Evolutionary conservation across 805 yeast genomes (phyloP), one percentile per base, ranked within the genome.

Genomic region (Lipomyces kockii): DNA sequence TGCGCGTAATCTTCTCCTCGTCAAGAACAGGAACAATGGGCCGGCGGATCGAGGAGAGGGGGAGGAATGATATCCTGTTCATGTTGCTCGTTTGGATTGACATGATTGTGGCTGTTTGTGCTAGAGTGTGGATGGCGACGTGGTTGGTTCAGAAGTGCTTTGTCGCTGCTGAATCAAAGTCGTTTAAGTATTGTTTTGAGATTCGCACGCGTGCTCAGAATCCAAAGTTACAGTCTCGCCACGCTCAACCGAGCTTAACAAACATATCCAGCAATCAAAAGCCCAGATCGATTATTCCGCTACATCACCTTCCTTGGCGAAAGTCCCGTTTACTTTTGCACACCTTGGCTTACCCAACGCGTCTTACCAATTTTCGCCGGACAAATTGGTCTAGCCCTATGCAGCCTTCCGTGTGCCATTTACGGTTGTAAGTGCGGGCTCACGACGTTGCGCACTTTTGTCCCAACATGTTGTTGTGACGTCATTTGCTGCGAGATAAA

Each of bases 21-120:
- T 91, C 97, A 35, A 92, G 80, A 1, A 90, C 96, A 0, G 97
- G 97, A 32, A 92, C 89, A 37, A 91, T 91, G 9, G 97, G 97
- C 68, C 97, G 82, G 61, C 85, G 82, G 71, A 92, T 92, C 68
- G 87, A 83, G 3, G 81, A 77, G 25, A 91, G 79, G 1, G 97
- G 96, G 9, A 91, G 81, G 63, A 84, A 86, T 12, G 85, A 83
- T 11, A 85, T 81, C 66, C 83, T 85, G 37, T 78, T 78, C 8
- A 88, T 75, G 53, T 81, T 80, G 6, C 86, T 80, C 8, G 93
- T 83, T 80, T 91, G 97, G 56, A 90, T 78, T 0, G 95, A 89
- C 49, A 43, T n/a, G n/a, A n/a, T 43, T 17, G 39, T 35, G 14
- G 39, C 14, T 11, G 39, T 35, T n/a, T 9, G 14, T 35, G 39